Conservation (phyloP, 768 basidiomycete species). For the Amylocystis lapponica region DNA sequence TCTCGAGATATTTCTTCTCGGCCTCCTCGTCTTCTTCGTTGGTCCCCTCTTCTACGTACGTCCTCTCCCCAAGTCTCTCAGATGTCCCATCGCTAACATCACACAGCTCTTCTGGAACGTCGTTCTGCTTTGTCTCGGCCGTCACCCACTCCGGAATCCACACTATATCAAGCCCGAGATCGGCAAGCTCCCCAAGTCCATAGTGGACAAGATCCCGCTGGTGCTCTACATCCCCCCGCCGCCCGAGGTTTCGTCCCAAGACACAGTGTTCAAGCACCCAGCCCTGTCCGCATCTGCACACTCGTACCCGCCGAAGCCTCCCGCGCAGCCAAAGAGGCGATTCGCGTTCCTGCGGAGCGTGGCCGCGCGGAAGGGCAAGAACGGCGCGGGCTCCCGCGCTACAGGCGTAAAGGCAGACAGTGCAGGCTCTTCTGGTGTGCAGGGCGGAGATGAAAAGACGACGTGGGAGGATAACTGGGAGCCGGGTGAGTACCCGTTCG, state of each 20-base stretch:
- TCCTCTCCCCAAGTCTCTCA: slow-evolving; percentile 1
- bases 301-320: slow-evolving; percentile 54
- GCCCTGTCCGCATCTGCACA: too few relatives aligned
- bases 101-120: slow-evolving; percentile 71
- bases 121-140: slow-evolving; percentile 70
- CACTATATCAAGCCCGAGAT: slow-evolving; percentile 73
- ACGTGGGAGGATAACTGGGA: slow-evolving; percentile 82
- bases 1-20: slow-evolving; percentile 66
- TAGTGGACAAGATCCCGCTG: slow-evolving; percentile 76
- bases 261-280: too few relatives aligned
- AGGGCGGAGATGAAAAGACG: slow-evolving; percentile 27
- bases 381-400: slow-evolving; percentile 25
- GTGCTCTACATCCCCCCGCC: slow-evolving; percentile 84
- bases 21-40: slow-evolving; percentile 70
- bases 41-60: slow-evolving; percentile 76
- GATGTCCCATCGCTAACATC: too few relatives aligned
- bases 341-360: slow-evolving; percentile 44
- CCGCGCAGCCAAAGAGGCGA: slow-evolving; percentile 39
- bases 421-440: slow-evolving; percentile 1
- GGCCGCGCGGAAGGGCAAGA: slow-evolving; percentile 16
- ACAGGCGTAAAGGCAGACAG: neutral
- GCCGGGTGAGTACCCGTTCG: slow-evolving; percentile 71
- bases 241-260: slow-evolving; percentile 50
- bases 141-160: slow-evolving; percentile 74
- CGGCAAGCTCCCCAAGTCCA: slow-evolving; percentile 61